Conservation (phyloP, 805 yeast species). For the Candida odintsovae region DNA sequence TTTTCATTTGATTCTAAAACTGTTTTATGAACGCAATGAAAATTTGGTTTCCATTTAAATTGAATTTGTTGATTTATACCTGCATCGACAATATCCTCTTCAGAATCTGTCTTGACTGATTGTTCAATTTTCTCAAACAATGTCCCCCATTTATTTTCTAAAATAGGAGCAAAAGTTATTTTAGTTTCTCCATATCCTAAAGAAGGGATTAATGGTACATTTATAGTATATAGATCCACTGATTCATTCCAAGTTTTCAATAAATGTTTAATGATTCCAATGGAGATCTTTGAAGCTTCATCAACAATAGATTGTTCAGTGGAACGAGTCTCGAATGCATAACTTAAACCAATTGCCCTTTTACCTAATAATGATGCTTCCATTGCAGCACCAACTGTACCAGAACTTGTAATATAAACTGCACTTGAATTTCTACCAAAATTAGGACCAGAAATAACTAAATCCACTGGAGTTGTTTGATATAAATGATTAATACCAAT, state of each 20-base stretch:
- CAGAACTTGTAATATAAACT: conserved; percentile 82
- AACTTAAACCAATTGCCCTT: conserved; percentile 75
- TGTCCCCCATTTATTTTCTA: conserved; percentile 75
- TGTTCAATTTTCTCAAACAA: conserved; percentile 35
- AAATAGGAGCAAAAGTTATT: conserved; percentile 68
- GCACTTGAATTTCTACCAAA: conserved; percentile 91
- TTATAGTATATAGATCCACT: conserved; percentile 75
- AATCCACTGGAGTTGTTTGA: conserved; percentile 55
- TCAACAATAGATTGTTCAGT: conserved; percentile 30
- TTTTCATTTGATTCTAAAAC: conserved; percentile 31
- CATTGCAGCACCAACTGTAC: conserved; percentile 96
- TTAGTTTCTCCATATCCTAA: conserved; percentile 52
- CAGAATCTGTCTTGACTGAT: conserved; percentile 15
- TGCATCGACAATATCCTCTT: conserved; percentile 44
- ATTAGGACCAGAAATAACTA: conserved; percentile 93
- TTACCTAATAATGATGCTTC: conserved; percentile 72
- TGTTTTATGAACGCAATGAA: conserved; percentile 55
- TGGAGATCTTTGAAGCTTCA: conserved; percentile 64
- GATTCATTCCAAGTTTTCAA: conserved; percentile 49
- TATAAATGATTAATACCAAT: conserved; percentile 76
- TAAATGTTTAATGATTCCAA: conserved; percentile 56
- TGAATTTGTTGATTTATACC: conserved; percentile 37
- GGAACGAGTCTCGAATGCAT: conserved; percentile 59
- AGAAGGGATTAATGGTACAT: conserved; percentile 65
- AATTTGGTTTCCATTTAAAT: conserved; percentile 83